phyloP scores from a whole-genome alignment of 768 basidiomycete species.

The Pluteus cervinus region DNA sequence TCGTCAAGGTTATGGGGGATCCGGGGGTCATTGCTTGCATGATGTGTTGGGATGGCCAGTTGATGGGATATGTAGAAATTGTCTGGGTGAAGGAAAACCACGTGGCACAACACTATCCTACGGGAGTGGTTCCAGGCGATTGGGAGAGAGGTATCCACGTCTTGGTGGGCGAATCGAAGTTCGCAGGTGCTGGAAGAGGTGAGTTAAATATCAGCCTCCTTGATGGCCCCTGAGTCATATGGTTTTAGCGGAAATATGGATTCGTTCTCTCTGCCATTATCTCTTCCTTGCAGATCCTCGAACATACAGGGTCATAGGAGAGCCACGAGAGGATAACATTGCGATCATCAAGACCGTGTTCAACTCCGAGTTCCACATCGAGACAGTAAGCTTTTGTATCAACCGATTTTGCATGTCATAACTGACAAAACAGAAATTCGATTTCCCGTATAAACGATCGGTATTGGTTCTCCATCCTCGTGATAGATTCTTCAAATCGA shows the following conservation, averaged over 20 bases:
- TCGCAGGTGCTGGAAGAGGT: constrained; percentile 37
- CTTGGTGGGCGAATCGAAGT: constrained; percentile 41
- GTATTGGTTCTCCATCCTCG: constrained; percentile 19
- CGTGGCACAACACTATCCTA: constrained; percentile 22
- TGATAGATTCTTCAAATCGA: constrained; percentile 26
- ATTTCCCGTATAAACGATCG: constrained; percentile 31
- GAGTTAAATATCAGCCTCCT: constrained; percentile 12
- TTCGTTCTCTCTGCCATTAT: constrained; percentile 33
- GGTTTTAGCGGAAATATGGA: constrained; percentile 26
- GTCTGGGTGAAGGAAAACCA: constrained; percentile 39
- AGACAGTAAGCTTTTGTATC: constrained; percentile 14
- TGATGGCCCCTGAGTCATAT: neutral
- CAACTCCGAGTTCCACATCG: constrained; percentile 18
- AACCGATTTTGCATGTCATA: neutral
- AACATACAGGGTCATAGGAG: constrained; percentile 33
- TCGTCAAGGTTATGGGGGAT: constrained; percentile 27
- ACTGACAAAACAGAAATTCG: constrained; percentile 17
- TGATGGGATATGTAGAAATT: constrained; percentile 40
- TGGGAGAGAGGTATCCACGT: constrained; percentile 36
- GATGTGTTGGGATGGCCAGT: constrained; percentile 41
- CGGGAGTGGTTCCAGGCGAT: constrained; percentile 14
- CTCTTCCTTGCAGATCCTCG: constrained; percentile 38
- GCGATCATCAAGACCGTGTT: constrained; percentile 16
- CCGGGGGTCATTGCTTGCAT: constrained; percentile 33
- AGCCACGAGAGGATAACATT: constrained; percentile 29